A percentile compares a stretch with the other conserved stretches of the same genome.
Conservation (phyloP, 345 rosid species). For the Dovyalis caffra region DNA sequence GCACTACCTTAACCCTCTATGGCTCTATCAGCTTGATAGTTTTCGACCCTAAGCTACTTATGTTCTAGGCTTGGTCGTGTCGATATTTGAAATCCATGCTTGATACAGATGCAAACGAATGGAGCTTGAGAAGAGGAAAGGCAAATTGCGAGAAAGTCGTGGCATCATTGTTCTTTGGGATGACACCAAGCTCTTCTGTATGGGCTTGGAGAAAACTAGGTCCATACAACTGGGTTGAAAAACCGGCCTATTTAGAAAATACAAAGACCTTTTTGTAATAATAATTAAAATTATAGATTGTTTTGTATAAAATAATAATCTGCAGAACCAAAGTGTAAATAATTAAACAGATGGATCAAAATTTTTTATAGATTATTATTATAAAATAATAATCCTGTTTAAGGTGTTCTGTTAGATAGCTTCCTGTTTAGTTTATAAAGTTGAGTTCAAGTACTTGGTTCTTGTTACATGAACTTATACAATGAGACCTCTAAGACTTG, state of each 20-base stretch:
- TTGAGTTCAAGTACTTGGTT: neutral
- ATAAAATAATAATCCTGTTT: too few species aligned
- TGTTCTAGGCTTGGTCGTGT: conserved; percentile 28
- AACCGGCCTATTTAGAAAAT: too few species aligned
- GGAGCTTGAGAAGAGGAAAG: conserved; percentile 5
- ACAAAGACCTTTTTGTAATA: too few species aligned
- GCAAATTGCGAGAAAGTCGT: conserved; percentile 1
- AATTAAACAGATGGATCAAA: too few species aligned
- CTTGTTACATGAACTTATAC: neutral
- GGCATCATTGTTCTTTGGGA: too few species aligned
- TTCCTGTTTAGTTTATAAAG: neutral
- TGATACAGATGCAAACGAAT: conserved; percentile 3
- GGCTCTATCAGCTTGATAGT: conserved; percentile 33
- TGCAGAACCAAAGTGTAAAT: too few species aligned
- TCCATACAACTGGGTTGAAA: neutral
- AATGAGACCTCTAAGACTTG: conserved; percentile 1
- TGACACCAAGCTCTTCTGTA: too few species aligned
- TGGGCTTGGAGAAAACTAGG: neutral
- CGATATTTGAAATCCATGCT: conserved; percentile 4
- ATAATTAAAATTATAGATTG: too few species aligned
- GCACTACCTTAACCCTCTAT: conserved; percentile 41
- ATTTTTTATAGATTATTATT: too few species aligned
- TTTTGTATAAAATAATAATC: too few species aligned
- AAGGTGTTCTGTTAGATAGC: neutral
- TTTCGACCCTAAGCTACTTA: conserved; percentile 42